phyloP scores from a whole-genome alignment of 768 basidiomycete genomes.

The Boletales sp. region DNA sequence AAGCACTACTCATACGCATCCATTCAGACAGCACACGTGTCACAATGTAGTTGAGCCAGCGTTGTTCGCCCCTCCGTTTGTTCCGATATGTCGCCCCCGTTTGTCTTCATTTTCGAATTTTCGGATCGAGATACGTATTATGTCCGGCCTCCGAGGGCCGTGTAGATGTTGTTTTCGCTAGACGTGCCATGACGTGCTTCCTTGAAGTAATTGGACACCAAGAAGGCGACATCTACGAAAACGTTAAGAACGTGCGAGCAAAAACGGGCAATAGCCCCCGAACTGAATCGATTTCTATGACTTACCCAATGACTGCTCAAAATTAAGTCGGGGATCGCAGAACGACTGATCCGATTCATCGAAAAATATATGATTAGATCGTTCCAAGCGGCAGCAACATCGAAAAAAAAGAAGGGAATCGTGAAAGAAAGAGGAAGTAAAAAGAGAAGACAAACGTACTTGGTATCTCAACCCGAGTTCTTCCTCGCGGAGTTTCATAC shows the following conservation, averaged over 20 bases:
- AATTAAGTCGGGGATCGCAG: slow-evolving; percentile 92
- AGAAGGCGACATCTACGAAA: slow-evolving; percentile 74
- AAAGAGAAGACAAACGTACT: slow-evolving; percentile 34
- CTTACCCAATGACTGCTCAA: slow-evolving; percentile 90
- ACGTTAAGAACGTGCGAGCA: no score
- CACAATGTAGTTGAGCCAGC: not conserved
- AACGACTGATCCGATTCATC: slow-evolving; percentile 53
- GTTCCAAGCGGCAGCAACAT: no score
- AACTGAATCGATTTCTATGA: slow-evolving; percentile 1
- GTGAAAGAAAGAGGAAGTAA: not conserved
- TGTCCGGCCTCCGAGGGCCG: slow-evolving; percentile 28
- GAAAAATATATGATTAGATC: not conserved
- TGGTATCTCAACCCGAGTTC: slow-evolving; percentile 89
- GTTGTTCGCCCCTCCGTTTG: not conserved
- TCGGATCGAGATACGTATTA: not conserved
- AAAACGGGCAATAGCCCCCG: not conserved
- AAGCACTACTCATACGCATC: not conserved
- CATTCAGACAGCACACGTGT: slow-evolving; percentile 4
- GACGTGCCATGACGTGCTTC: slow-evolving; percentile 48
- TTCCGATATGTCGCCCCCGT: slow-evolving; percentile 7
- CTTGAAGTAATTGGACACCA: slow-evolving; percentile 79
- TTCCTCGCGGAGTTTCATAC: slow-evolving; percentile 90
- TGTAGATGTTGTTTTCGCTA: slow-evolving; percentile 24
- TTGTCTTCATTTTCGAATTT: slow-evolving; percentile 5
- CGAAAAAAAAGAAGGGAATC: no score